Evolutionary conservation across 2,329 filamentous ascomycete species (phyloP).

Genomic region (Ophiostoma himal-ulmi): DNA sequence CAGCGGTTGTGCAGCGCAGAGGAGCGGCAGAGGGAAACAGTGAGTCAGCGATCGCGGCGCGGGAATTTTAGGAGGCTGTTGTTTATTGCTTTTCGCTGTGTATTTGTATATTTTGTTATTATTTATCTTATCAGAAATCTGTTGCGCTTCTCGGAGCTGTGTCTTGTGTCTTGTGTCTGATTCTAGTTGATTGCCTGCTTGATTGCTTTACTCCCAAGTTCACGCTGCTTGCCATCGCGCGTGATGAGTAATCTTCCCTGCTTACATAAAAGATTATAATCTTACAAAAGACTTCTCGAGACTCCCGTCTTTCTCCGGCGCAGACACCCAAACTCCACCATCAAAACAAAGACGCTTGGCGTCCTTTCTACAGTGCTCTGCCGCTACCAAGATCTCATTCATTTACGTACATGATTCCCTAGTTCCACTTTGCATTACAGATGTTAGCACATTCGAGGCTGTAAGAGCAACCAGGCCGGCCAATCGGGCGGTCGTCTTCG

Average conservation of each 20-base stretch:
- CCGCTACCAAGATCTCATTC: background rate
- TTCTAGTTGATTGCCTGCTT: background rate
- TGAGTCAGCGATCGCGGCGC: constrained; percentile 8
- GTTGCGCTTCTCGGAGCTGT: background rate
- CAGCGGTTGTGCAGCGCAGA: background rate
- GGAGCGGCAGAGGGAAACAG: too few species aligned
- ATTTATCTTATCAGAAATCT: background rate
- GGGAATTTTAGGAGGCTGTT: background rate
- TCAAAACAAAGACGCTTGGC: background rate
- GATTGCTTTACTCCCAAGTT: background rate
- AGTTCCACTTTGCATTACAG: constrained; percentile 1
- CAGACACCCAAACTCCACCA: too few species aligned
- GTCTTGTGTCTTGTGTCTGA: background rate
- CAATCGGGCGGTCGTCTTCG: background rate
- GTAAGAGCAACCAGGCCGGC: constrained; percentile 15
- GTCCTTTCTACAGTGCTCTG: background rate
- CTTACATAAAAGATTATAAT: constrained; percentile 8
- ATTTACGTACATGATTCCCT: constrained; percentile 3
- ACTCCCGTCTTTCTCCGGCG: background rate
- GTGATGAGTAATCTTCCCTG: background rate
- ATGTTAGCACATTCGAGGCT: constrained; percentile 15
- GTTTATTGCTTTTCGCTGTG: background rate
- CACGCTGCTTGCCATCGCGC: background rate
- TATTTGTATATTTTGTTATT: background rate
- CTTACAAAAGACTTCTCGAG: background rate